Evolutionary conservation across 176 grass and related monocot species (phyloP), one percentile per base, ranked within the genome.

Genomic region (Oryza nivara): DNA sequence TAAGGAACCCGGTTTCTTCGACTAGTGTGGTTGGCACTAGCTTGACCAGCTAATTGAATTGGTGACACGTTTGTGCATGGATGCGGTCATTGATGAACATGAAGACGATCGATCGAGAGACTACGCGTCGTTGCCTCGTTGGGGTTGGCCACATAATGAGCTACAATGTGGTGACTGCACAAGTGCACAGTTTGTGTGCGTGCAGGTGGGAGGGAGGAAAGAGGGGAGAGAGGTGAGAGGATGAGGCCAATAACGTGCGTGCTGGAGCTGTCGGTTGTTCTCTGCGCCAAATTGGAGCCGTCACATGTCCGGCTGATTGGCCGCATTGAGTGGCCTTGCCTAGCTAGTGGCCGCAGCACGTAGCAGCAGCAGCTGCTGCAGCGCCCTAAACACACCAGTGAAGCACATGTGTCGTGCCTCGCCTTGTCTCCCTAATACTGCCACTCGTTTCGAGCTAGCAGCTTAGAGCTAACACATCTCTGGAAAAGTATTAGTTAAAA

Each of bases 241-340:
- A 90, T 80, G 78, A 90, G 89, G 90, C 92, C 94, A 94, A 80
- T 87, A 70, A 91, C 89, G 79, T 58, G 54, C 58, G 58, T 86
- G 92, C 92, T 92, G 82, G 88, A 83, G 67, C 88, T 97, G 94
- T 94, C 92, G 90, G 94, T 92, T 92, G 94, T 85, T 94, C 75
- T 83, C 75, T 92, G 85, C 54, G 54, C 92, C 82, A 75, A 70
- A 72, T 85, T 80, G 80, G 87, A 76, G 70, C 19, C 74, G 72
- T 86, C 92, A 87, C 94, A 89, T 92, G 94, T 81, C 49, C 34
- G 71, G 40, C 76, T 87, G 77, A 83, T 80, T 81, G 73, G 34
- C 43, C 43, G 49, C 84, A 77, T 66, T 26, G 65, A 85, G 52
- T 81, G 88, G 52, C 45, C 65, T 68, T 11, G 4, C 35, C 11